Percentiles rank a stretch among this genome's conserved stretches.
Evolutionary conservation across 345 rosid genomes (phyloP).

Genomic region (Hibiscus tridactylites): DNA sequence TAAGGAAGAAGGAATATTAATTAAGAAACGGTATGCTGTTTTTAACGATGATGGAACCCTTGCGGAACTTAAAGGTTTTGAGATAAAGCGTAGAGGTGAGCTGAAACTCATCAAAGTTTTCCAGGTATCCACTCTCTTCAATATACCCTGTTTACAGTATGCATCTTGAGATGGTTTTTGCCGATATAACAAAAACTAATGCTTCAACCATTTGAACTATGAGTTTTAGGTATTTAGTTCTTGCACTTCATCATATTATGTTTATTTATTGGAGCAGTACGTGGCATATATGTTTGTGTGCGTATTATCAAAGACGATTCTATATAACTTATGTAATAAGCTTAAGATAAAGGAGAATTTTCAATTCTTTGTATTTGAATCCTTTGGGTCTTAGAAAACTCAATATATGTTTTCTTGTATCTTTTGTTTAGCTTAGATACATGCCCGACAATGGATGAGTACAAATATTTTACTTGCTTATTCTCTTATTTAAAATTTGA

Average conservation of each 20-base stretch:
- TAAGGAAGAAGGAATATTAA: conserved; percentile 92
- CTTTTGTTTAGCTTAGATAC: background rate
- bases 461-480: background rate
- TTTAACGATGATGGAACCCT: conserved; percentile 96
- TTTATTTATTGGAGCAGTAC: background rate
- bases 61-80: conserved; percentile 99
- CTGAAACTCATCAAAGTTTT: conserved; percentile 96
- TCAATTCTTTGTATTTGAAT: background rate
- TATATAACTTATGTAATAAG: background rate
- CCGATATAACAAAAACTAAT: background rate
- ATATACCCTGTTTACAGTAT: background rate
- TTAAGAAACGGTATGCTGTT: conserved; percentile 97
- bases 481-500: background rate
- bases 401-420: background rate
- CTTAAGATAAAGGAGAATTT: background rate
- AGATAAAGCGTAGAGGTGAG: conserved; percentile 98
- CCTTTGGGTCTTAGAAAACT: background rate
- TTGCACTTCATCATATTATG: background rate
- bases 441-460: background rate
- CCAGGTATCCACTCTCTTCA: conserved; percentile 49
- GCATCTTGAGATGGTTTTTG: background rate
- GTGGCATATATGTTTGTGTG: background rate
- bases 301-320: background rate
- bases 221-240: background rate
- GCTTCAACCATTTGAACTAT: background rate